Conservation (phyloP, 345 rosid genomes). For the Eucalyptus guilfoylei region DNA sequence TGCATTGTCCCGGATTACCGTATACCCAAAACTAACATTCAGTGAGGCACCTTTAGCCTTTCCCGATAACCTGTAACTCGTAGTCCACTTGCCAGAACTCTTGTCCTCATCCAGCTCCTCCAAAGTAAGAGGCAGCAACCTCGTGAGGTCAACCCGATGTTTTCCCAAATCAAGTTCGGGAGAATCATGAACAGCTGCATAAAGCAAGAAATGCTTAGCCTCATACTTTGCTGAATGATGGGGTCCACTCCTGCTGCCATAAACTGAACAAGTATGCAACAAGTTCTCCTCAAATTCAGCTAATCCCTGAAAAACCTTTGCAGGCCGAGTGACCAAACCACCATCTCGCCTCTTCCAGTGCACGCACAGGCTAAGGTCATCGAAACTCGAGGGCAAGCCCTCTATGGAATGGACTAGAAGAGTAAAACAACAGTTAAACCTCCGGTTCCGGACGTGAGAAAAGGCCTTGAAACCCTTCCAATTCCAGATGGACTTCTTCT, state of each 20-base stretch:
- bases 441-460: slow-evolving; percentile 44
- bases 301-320: slow-evolving; percentile 44
- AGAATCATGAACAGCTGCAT: slow-evolving; percentile 38
- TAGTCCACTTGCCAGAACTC: slow-evolving; percentile 87
- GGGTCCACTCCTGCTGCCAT: slow-evolving; percentile 79
- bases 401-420: slow-evolving; percentile 68
- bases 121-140: slow-evolving; percentile 80
- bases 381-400: slow-evolving; percentile 46
- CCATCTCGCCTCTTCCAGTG: slow-evolving; percentile 92
- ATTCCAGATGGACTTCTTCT: slow-evolving; percentile 82
- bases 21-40: slow-evolving; percentile 80
- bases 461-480: slow-evolving; percentile 86
- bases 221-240: slow-evolving; percentile 91
- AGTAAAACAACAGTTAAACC: slow-evolving; percentile 72
- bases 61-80: slow-evolving; percentile 78
- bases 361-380: slow-evolving; percentile 48
- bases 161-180: slow-evolving; percentile 87
- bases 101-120: slow-evolving; percentile 94
- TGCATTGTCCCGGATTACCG: slow-evolving; percentile 43
- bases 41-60: slow-evolving; percentile 63
- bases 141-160: slow-evolving; percentile 90
- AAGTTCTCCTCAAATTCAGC: slow-evolving; percentile 69
- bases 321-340: slow-evolving; percentile 44
- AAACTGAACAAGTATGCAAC: slow-evolving; percentile 60
- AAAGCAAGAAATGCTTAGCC: slow-evolving; percentile 86